Conservation (phyloP, 2,329 filamentous ascomycete genomes). For the Tolypocladium ovalisporum region DNA sequence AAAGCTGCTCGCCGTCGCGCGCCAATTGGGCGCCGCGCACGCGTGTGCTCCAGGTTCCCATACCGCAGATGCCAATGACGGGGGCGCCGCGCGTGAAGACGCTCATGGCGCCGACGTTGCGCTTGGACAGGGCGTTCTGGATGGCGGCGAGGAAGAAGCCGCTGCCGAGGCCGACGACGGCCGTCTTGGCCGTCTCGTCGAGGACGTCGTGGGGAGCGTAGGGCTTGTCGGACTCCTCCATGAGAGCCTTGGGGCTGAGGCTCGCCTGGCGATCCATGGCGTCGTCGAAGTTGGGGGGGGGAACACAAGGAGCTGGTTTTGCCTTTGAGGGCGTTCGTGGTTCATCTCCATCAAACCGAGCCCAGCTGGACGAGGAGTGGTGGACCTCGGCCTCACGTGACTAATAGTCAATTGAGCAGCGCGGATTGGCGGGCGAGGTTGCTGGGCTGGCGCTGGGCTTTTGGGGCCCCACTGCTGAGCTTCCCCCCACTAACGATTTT, state of each 20-base stretch:
- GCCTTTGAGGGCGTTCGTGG: constrained; percentile 5
- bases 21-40: not conserved
- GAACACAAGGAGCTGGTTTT: constrained; percentile 14
- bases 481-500: not conserved
- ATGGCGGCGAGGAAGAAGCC: constrained; percentile 67
- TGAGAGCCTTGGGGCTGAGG: constrained; percentile 14
- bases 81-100: constrained; percentile 71
- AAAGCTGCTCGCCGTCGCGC: not conserved
- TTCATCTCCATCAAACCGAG: not conserved
- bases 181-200: constrained; percentile 52
- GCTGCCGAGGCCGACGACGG: constrained; percentile 51
- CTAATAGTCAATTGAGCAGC: constrained; percentile 20
- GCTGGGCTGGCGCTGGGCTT: not conserved
- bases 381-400: constrained; percentile 20
- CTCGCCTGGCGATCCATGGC: constrained; percentile 22
- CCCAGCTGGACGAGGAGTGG: constrained; percentile 1
- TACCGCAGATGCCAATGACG: constrained; percentile 47
- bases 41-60: constrained; percentile 1
- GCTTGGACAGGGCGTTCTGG: constrained; percentile 76
- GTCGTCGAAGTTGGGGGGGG: constrained; percentile 5
- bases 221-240: constrained; percentile 12
- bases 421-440: constrained; percentile 16
- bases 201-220: constrained; percentile 72
- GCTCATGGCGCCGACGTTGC: constrained; percentile 71
- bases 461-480: not conserved